These are phyloP conservation scores for Heliosperma pusillum DNA, from an alignment of 148 eudicot species.

Conservation along the genomic window DNA sequence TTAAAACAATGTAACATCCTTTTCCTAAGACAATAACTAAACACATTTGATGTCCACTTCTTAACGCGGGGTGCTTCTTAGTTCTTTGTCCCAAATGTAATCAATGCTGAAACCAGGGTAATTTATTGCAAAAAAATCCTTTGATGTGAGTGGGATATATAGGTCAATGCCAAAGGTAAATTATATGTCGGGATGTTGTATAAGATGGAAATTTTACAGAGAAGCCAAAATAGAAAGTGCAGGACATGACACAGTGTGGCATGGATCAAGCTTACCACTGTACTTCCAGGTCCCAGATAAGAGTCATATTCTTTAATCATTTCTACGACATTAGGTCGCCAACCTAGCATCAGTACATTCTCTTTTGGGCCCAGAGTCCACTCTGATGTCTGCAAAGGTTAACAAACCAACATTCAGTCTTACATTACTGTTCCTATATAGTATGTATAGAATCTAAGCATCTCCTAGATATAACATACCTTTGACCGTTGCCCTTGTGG, in stretches of 20 bases:
- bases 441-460: neutral
- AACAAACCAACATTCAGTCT: neutral
- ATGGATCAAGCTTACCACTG: slow-evolving; percentile 50
- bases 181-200: neutral
- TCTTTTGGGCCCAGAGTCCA: slow-evolving; percentile 74
- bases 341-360: slow-evolving; percentile 75
- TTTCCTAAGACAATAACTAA: neutral
- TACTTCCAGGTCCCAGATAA: slow-evolving; percentile 97
- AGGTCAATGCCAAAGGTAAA: neutral
- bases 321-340: slow-evolving; percentile 80
- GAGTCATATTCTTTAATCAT: slow-evolving; percentile 86
- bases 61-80: neutral
- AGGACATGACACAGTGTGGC: neutral
- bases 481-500: slow-evolving; percentile 60
- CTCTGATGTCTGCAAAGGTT: slow-evolving; percentile 57
- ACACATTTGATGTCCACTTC: neutral
- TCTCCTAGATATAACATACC: slow-evolving; percentile 34
- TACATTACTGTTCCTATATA: neutral
- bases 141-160: neutral
- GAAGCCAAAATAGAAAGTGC: slow-evolving; percentile 1
- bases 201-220: neutral
- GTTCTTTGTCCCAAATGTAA: neutral
- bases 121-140: neutral
- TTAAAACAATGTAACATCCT: neutral
- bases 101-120: neutral